Evolutionary conservation across 495 filamentous ascomycete genomes (phyloP), one percentile per base, ranked within the genome.

Genomic region (Niebla homalea): DNA sequence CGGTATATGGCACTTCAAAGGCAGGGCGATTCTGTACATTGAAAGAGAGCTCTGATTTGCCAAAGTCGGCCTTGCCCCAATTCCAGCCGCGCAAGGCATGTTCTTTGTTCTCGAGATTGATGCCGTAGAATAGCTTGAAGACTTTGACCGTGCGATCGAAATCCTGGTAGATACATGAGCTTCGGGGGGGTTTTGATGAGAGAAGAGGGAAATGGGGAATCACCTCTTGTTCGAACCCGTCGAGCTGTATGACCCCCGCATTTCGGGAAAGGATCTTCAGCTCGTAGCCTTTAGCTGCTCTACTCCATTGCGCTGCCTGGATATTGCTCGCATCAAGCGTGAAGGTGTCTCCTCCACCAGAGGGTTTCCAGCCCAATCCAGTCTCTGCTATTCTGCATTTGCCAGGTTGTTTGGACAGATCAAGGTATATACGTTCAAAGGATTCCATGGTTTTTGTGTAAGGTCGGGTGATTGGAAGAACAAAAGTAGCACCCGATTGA

Each of bases 21-120:
- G 93, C 86, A 5, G 93, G 93, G 56, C 89, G 84, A 60, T 94
- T 99, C 58, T 92, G 86, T 19, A 99, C 93, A 64, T 87, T 96
- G 71, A 99, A 99, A 18, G 85, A 72, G 26, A 99, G 78, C 67
- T 99, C 93, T 40, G 85, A 81, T 64, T 97, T 95, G 53, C 84
- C 82, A 61, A 99, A 96, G 62, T 99, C 93, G 50, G 84, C 86
- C 67, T 97, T 99, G 52, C 93, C 93, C 93, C 93, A 99, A 63
- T 97, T 99, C 93, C 93, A 99, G 36, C 93, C 93, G 54, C 92
- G 84, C 40, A 99, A 73, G 5, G 90, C 86, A 64, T 97, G 92
- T 64, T 97, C 93, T 64, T 85, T 84, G 59, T 79, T 82, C 57
- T 96, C 89, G 45, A 99, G 71, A 62, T 83, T 93, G 60, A 89